Evolutionary conservation across 371 early-diverging fungal species (phyloP).

Genomic region (Syncephalastrum contaminatum): DNA sequence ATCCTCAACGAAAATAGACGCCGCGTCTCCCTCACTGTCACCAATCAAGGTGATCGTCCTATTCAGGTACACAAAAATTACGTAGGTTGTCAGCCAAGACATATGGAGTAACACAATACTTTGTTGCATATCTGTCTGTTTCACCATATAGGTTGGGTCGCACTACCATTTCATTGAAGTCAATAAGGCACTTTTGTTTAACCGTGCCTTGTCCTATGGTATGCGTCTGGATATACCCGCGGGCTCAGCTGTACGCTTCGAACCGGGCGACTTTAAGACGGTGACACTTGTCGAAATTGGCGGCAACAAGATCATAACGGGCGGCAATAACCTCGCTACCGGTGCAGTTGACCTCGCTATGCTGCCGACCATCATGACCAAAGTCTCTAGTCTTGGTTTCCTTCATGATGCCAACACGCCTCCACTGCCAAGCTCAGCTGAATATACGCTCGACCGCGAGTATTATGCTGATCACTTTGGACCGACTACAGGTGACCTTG

Average conservation of each 20-base stretch:
- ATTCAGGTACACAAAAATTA: slow-evolving; percentile 62
- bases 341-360: slow-evolving; percentile 63
- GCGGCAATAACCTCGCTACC: slow-evolving; percentile 81
- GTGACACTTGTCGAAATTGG: slow-evolving; percentile 81
- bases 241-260: slow-evolving; percentile 74
- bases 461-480: slow-evolving; percentile 89
- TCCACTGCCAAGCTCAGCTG: slow-evolving; percentile 24
- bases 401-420: slow-evolving; percentile 56
- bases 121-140: slow-evolving; percentile 7
- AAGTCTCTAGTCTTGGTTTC: slow-evolving; percentile 54
- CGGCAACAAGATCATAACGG: slow-evolving; percentile 77
- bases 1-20: slow-evolving; percentile 68
- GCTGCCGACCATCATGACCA: slow-evolving; percentile 45
- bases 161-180: slow-evolving; percentile 94
- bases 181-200: slow-evolving; percentile 77
- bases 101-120: slow-evolving; percentile 1
- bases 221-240: slow-evolving; percentile 88
- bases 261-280: slow-evolving; percentile 82
- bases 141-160: slow-evolving; percentile 68
- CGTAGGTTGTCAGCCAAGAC: no score
- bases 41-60: slow-evolving; percentile 90
- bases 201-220: slow-evolving; percentile 81
- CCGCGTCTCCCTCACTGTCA: slow-evolving; percentile 69
- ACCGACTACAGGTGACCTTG: slow-evolving; percentile 87
- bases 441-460: slow-evolving; percentile 68